Percentiles rank a stretch among this genome's conserved stretches.
These are phyloP conservation scores for Adiantum capillusveneris DNA, from an alignment of 75 land plant species.

Conservation along the genomic window DNA sequence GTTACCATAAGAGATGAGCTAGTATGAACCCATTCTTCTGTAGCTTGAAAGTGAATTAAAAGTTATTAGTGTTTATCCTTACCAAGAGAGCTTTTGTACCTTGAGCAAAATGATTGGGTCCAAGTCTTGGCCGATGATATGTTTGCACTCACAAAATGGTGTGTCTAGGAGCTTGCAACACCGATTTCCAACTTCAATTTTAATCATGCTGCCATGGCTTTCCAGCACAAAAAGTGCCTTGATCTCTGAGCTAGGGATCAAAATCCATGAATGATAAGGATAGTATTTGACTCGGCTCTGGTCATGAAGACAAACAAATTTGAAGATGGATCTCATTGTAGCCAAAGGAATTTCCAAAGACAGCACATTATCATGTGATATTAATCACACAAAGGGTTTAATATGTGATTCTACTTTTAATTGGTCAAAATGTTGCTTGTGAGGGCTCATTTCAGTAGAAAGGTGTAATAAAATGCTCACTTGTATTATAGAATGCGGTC, in stretches of 20 bases:
- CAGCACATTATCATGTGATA: no score
- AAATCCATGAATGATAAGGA: constrained; percentile 26
- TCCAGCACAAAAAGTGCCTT: constrained; percentile 18
- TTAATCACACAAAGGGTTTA: no score
- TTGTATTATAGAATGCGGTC: constrained; percentile 29
- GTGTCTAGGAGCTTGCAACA: constrained; percentile 34
- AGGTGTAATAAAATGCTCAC: neutral
- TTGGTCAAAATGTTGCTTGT: no score
- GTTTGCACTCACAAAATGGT: constrained; percentile 16
- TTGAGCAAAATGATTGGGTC: constrained; percentile 27
- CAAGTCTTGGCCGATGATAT: constrained; percentile 13
- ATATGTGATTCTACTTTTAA: no score
- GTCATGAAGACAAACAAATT: neutral
- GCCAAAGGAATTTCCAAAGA: no score
- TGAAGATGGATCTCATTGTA: neutral
- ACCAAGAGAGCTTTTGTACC: constrained; percentile 19
- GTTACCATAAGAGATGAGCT: neutral
- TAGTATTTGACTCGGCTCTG: constrained; percentile 32
- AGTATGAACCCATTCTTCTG: no score
- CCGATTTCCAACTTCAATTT: constrained; percentile 25
- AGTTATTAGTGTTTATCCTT: no score
- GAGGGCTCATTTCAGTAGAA: no score
- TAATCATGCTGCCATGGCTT: constrained; percentile 5
- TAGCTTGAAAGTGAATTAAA: no score
- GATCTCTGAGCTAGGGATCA: constrained; percentile 21